A percentile compares a stretch with the other conserved stretches of the same genome.
phyloP scores from a whole-genome alignment of 495 filamentous ascomycete genomes.

The Pyronema domesticum region DNA sequence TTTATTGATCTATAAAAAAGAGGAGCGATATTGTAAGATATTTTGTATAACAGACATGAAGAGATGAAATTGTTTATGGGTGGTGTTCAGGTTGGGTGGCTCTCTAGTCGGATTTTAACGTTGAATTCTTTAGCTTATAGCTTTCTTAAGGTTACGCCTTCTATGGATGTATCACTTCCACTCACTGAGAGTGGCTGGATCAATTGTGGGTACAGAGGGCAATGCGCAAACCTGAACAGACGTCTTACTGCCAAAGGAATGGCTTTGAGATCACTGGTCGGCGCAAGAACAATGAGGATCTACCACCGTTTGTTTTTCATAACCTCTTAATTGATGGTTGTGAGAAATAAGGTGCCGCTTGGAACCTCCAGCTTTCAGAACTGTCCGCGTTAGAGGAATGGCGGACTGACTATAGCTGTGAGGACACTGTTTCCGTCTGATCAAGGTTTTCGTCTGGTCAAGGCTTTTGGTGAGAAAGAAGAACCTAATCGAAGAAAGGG shows the following conservation, averaged over 20 bases:
- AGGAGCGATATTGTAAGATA: neutral
- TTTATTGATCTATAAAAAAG: too few species aligned
- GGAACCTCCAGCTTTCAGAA: neutral
- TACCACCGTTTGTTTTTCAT: neutral
- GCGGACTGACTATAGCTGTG: neutral
- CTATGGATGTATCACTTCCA: neutral
- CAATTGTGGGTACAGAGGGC: neutral
- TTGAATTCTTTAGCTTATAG: neutral
- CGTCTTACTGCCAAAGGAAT: conserved; percentile 1
- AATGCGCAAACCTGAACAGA: neutral
- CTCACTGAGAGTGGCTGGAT: neutral
- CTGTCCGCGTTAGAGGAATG: neutral
- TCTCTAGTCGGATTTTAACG: neutral
- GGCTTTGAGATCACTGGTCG: neutral
- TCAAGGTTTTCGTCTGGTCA: too few species aligned
- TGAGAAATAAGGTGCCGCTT: neutral
- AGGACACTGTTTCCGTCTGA: too few species aligned
- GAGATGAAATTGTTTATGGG: neutral
- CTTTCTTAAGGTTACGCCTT: too few species aligned
- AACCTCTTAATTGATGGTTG: neutral
- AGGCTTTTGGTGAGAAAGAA: too few species aligned
- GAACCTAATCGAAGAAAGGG: too few species aligned
- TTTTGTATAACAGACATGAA: neutral
- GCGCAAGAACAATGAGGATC: conserved; percentile 1
- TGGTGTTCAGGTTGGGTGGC: too few species aligned